phyloP scores from a whole-genome alignment of 331 rosid species.

The Quercus tomentella region DNA sequence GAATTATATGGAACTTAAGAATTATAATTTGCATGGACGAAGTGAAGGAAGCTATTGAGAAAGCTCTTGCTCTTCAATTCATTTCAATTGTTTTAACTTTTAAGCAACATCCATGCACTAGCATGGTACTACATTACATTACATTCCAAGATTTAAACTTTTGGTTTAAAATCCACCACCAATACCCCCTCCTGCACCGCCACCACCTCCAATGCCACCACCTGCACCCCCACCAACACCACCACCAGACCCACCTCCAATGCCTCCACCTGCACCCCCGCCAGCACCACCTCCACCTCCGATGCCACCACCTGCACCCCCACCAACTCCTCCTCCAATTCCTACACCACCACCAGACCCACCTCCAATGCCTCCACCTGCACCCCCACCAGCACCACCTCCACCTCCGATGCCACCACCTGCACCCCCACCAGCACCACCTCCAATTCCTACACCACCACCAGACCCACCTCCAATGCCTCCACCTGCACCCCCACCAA shows the following conservation, averaged over 20 bases:
- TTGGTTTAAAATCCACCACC: constrained; percentile 24
- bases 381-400: neutral
- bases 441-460: constrained; percentile 8
- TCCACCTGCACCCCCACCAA: constrained; percentile 19
- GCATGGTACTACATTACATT: neutral
- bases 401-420: too few relatives aligned
- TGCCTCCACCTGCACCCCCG: neutral
- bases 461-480: neutral
- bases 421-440: constrained; percentile 13
- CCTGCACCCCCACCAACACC: neutral
- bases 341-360: constrained; percentile 1
- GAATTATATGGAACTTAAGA: too few relatives aligned
- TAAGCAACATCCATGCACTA: neutral
- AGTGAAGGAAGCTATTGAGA: too few relatives aligned
- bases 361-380: neutral
- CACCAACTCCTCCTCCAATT: neutral
- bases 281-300: neutral
- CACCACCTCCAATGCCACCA: constrained; percentile 6
- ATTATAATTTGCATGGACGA: too few relatives aligned
- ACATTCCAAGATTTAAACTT: neutral
- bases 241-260: neutral
- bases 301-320: neutral
- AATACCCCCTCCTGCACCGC: neutral
- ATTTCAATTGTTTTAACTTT: neutral
- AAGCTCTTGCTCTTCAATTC: neutral